These are phyloP conservation scores for Penicillium turbatum DNA, from an alignment of 495 filamentous ascomycete genomes.

Conservation along the genomic window DNA sequence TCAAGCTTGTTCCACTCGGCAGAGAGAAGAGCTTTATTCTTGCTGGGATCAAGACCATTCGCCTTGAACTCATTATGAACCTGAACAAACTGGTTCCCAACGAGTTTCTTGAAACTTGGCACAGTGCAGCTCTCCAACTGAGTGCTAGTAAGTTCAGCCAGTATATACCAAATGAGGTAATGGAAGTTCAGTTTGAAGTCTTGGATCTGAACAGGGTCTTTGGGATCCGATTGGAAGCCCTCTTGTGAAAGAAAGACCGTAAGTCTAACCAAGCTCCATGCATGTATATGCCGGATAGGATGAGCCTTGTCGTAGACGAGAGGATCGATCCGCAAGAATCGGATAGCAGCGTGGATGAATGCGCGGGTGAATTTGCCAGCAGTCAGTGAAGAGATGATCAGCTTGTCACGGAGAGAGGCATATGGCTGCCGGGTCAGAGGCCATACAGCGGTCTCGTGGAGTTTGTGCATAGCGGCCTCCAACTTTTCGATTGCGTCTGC, in stretches of 20 bases:
- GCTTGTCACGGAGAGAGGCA: conserved; percentile 35
- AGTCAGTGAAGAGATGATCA: conserved; percentile 32
- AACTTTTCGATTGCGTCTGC: conserved; percentile 18
- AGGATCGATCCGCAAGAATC: conserved; percentile 38
- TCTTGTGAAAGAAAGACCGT: conserved; percentile 35
- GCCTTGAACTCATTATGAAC: conserved; percentile 31
- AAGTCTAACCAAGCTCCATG: conserved; percentile 38
- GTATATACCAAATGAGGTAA: conserved; percentile 35
- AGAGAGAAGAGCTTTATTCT: conserved; percentile 20
- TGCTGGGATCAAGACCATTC: conserved; percentile 30
- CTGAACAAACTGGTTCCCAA: conserved; percentile 29
- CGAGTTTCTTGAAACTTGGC: conserved; percentile 33
- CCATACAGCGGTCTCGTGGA: conserved; percentile 25
- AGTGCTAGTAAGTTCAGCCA: conserved; percentile 39
- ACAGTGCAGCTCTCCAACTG: conserved; percentile 34
- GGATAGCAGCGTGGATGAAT: conserved; percentile 37
- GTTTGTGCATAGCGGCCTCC: conserved; percentile 19
- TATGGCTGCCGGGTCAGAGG: conserved; percentile 40
- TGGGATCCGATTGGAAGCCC: conserved; percentile 16
- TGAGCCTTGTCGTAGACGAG: conserved; percentile 33
- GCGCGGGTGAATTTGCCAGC: conserved; percentile 29
- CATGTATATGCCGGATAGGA: conserved; percentile 43
- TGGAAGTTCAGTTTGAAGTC: conserved; percentile 29
- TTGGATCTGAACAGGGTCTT: conserved; percentile 17
- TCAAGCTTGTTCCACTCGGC: conserved; percentile 39